Conservation (phyloP, 306 rosid genomes). For the Purshia tridentata region DNA sequence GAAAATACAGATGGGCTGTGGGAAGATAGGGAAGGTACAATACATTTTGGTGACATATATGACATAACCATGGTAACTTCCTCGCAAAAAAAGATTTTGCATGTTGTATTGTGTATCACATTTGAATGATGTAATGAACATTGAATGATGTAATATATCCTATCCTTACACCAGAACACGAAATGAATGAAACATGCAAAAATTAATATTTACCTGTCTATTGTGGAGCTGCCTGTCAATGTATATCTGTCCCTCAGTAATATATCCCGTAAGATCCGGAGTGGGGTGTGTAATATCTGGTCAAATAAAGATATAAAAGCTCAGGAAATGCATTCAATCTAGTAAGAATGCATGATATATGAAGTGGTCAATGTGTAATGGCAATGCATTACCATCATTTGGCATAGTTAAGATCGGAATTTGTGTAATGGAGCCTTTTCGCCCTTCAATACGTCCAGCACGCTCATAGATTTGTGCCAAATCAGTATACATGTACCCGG, state of each 20-base stretch:
- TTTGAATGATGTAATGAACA: constrained; percentile 1
- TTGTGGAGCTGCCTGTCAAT: constrained; percentile 92
- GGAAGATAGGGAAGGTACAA: neutral
- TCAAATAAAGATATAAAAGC: constrained; percentile 26
- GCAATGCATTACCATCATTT: constrained; percentile 70
- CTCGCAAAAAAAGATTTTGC: neutral
- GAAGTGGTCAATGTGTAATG: constrained; percentile 20
- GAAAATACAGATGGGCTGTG: neutral
- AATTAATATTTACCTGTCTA: constrained; percentile 68
- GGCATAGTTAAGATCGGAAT: constrained; percentile 99
- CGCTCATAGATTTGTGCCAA: constrained; percentile 98
- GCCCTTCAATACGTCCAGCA: constrained; percentile 98
- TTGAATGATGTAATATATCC: neutral
- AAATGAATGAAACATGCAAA: neutral
- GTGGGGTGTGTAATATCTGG: constrained; percentile 98
- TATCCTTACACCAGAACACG: neutral
- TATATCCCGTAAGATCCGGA: constrained; percentile 98
- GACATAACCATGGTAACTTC: neutral
- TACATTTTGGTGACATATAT: neutral
- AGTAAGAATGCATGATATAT: constrained; percentile 16
- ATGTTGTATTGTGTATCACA: neutral
- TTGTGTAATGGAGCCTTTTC: constrained; percentile 98
- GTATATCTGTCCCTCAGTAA: constrained; percentile 98
- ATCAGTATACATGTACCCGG: constrained; percentile 99
- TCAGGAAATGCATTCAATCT: constrained; percentile 22